Conservation (phyloP, 805 yeast genomes). For the Spathaspora gorwiae region DNA sequence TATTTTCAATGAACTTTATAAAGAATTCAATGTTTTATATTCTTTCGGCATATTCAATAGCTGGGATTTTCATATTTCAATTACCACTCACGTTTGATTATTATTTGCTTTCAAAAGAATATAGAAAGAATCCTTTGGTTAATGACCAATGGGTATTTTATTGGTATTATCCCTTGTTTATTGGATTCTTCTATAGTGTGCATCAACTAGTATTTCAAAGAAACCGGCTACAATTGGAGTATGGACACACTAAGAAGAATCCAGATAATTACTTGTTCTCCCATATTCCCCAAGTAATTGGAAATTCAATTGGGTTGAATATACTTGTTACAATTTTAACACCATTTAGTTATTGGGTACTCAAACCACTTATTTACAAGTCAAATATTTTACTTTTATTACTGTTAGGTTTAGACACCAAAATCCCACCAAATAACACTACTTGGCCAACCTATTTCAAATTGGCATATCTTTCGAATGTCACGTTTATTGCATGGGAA, state of each 20-base stretch:
- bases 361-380: slow-evolving; percentile 41
- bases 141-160: slow-evolving; percentile 46
- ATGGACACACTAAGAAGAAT: slow-evolving; percentile 35
- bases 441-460: slow-evolving; percentile 25
- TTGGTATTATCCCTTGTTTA: slow-evolving; percentile 41
- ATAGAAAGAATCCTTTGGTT: slow-evolving; percentile 30
- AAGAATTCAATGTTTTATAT: slow-evolving; percentile 16
- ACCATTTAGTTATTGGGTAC: slow-evolving; percentile 38
- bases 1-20: slow-evolving; percentile 16
- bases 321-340: slow-evolving; percentile 20
- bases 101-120: slow-evolving; percentile 34
- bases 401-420: slow-evolving; percentile 33
- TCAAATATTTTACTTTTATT: slow-evolving; percentile 23
- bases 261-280: slow-evolving; percentile 32
- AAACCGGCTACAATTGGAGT: slow-evolving; percentile 47
- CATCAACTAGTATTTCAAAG: slow-evolving; percentile 52
- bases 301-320: slow-evolving; percentile 34
- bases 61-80: slow-evolving; percentile 23
- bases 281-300: slow-evolving; percentile 26
- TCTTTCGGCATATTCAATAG: slow-evolving; percentile 19
- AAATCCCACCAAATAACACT: slow-evolving; percentile 35
- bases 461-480: slow-evolving; percentile 27
- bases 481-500: slow-evolving; percentile 48
- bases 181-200: slow-evolving; percentile 43
- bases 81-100: slow-evolving; percentile 23